These are phyloP conservation scores for Pseudopithomyces maydicus DNA, from an alignment of 2,329 filamentous ascomycete species.

Conservation along the genomic window DNA sequence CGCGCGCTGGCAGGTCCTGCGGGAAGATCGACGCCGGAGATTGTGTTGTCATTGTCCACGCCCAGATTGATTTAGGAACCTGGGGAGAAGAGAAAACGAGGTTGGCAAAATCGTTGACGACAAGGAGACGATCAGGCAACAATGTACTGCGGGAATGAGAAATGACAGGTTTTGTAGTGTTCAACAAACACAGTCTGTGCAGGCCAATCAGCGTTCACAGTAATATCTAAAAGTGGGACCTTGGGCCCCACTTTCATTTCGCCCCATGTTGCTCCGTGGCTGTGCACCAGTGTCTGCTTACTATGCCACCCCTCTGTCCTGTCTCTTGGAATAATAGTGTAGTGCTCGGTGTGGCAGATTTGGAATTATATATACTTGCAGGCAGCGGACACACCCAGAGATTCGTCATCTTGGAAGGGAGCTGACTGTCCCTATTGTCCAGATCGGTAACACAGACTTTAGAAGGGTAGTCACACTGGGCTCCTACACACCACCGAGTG, in stretches of 20 bases:
- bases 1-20: conserved; percentile 15
- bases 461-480: conserved; percentile 25
- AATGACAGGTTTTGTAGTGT: neutral
- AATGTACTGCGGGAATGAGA: neutral
- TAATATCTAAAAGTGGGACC: neutral
- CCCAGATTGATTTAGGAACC: neutral
- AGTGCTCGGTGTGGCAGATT: neutral
- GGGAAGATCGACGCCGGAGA: conserved; percentile 5
- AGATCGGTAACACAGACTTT: conserved; percentile 29
- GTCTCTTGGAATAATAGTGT: neutral
- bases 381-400: neutral
- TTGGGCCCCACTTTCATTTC: neutral
- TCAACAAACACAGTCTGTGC: neutral
- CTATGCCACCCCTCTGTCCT: no score
- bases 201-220: neutral
- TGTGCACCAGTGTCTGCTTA: neutral
- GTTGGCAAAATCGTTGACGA: neutral
- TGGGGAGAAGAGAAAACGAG: neutral
- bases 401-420: neutral
- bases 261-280: neutral
- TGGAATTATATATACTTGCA: neutral
- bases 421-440: conserved; percentile 11
- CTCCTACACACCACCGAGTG: conserved; percentile 31
- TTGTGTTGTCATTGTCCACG: neutral
- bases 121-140: neutral